Base-by-base conservation (phyloP, 176 grass and related monocot species). In the Canna indica region DNA sequence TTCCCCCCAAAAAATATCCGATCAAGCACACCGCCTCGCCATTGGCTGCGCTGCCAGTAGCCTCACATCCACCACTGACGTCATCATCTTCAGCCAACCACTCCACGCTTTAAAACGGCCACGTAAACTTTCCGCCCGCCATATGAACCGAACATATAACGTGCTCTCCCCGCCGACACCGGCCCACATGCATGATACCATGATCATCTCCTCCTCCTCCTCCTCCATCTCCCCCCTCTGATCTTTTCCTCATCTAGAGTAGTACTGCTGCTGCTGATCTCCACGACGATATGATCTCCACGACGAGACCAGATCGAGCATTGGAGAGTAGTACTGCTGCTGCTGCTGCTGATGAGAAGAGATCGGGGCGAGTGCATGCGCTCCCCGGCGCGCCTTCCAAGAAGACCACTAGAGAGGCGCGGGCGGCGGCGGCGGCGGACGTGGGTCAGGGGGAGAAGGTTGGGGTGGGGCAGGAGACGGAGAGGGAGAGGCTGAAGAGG, bases 401-500 rank as follows among this genome's bases (percentile, higher is more conserved):
- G 15, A 32, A 26, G 29, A 2, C 27, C 58, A 16, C 8, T 9
- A 33, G 27, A 13, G 58, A 2, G 58, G 50, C 24, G 12, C 12
- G 12, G 27, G 58, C 24, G 27, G 59, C 8, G 29, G 29, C 13
- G 27, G 59, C 3, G 13, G 59, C 9, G 59, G 28, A 1, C 29
- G 41, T 11, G 59, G 53, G n/a, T n/a, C n/a, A 44, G 41, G 41
- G 13, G 41, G 5, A 1, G 41, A 44, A 22, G 36, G 42, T 44
- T 1, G 44, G 34, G 15, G 44, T 50, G n/a, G n/a, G n/a, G n/a
- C n/a, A n/a, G n/a, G n/a, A n/a, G 25, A 73, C 57, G 25, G 72
- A 69, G n/a, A 67, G 76, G 68, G 82, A 84, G 63, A 79, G 76
- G 42, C 76, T 84, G 56, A 84, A 79, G 72, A 69, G 73, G 71